Conservation (phyloP, 2,329 filamentous ascomycete species). For the Trichophyton mentagrophytes region DNA sequence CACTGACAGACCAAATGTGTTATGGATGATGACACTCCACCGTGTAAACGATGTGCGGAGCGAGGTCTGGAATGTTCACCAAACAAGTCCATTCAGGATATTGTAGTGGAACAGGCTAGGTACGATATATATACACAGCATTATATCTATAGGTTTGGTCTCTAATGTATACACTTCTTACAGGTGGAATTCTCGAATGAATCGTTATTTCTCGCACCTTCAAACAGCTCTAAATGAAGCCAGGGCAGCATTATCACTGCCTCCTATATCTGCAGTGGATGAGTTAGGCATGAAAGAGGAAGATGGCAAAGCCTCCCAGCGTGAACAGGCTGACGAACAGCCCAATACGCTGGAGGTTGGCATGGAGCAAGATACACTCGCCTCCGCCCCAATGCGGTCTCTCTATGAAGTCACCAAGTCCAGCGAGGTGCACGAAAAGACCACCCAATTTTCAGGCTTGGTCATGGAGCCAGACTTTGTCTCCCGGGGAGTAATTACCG, state of each 20-base stretch:
- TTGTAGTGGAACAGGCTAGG: constrained; percentile 11
- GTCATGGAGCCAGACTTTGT: constrained; percentile 38
- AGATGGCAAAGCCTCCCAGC: not conserved
- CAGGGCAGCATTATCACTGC: constrained; percentile 8
- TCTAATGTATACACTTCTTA: not conserved
- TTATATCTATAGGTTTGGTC: not conserved
- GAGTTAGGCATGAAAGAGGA: constrained; percentile 3
- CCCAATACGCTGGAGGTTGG: constrained; percentile 3
- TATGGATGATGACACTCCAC: constrained; percentile 10
- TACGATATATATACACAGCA: not conserved
- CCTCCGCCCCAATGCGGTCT: constrained; percentile 36
- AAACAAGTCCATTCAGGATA: constrained; percentile 11
- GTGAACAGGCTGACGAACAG: constrained; percentile 5
- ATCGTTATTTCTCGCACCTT: constrained; percentile 6
- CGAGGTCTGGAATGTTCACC: constrained; percentile 10
- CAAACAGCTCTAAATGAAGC: constrained; percentile 10
- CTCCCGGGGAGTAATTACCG: constrained; percentile 28
- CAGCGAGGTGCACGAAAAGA: constrained; percentile 24
- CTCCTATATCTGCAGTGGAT: constrained; percentile 1
- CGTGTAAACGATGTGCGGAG: constrained; percentile 10
- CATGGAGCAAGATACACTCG: constrained; percentile 19
- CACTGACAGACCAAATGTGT: constrained; percentile 10
- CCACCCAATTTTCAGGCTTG: constrained; percentile 23
- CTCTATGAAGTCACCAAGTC: constrained; percentile 38
- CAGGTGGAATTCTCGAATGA: constrained; percentile 11